phyloP scores from a whole-genome alignment of 495 filamentous ascomycete genomes.

The Corynascus novoguineensis region DNA sequence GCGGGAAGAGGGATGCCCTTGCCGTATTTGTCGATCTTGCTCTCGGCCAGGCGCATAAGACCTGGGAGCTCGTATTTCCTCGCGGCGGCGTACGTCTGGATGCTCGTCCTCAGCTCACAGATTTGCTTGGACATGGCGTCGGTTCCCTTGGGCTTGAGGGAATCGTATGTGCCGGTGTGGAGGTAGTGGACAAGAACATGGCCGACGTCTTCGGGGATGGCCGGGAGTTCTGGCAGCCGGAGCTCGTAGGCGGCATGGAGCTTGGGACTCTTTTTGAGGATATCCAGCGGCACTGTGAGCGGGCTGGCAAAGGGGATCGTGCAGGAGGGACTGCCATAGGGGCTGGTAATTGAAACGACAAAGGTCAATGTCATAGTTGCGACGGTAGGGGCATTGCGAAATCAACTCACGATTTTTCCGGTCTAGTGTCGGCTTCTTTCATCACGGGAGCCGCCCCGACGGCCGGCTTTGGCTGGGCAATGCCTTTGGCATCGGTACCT shows the following conservation, averaged over 20 bases:
- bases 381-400: not conserved
- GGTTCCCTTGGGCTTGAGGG: conserved; percentile 26
- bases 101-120: conserved; percentile 31
- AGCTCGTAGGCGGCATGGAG: conserved; percentile 30
- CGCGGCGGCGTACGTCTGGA: conserved; percentile 28
- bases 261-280: conserved; percentile 30
- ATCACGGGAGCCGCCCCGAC: conserved; percentile 4
- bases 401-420: conserved; percentile 31
- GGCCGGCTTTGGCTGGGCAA: conserved; percentile 6
- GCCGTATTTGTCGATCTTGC: conserved; percentile 28
- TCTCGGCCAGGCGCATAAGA: conserved; percentile 29
- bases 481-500: conserved; percentile 10
- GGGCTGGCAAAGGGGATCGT: conserved; percentile 31
- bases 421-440: conserved; percentile 25
- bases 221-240: conserved; percentile 26
- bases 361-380: conserved; percentile 8
- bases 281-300: conserved; percentile 27
- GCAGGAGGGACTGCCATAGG: conserved; percentile 30
- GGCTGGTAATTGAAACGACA: conserved; percentile 12
- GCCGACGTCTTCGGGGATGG: conserved; percentile 29
- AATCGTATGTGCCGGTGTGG: conserved; percentile 31
- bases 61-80: conserved; percentile 30
- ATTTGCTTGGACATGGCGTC: conserved; percentile 24
- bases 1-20: conserved; percentile 25
- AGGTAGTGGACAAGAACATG: conserved; percentile 35